phyloP scores from a whole-genome alignment of 805 yeast species.

The Scheffersomyces spartinae region DNA sequence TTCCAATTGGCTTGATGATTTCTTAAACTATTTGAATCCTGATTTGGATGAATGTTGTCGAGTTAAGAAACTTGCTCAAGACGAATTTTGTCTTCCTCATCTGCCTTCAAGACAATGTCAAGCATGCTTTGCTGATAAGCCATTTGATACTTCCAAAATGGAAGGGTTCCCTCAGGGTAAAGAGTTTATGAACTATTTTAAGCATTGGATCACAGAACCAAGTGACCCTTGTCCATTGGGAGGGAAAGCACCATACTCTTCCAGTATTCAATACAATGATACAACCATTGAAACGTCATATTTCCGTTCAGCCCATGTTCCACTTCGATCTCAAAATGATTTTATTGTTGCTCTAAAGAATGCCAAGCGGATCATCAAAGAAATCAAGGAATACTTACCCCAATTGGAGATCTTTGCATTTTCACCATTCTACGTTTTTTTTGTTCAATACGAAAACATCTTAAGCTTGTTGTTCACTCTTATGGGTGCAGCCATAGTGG shows the following conservation, averaged over 20 bases:
- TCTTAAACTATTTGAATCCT: slow-evolving; percentile 78
- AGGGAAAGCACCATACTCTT: slow-evolving; percentile 85
- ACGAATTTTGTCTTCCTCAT: slow-evolving; percentile 52
- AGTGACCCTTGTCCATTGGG: slow-evolving; percentile 92
- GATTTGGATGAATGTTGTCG: slow-evolving; percentile 79
- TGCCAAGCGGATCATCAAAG: slow-evolving; percentile 54
- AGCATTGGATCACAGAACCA: slow-evolving; percentile 73
- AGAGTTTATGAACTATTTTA: slow-evolving; percentile 60
- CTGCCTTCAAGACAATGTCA: slow-evolving; percentile 65
- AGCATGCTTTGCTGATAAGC: slow-evolving; percentile 52
- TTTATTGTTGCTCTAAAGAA: slow-evolving; percentile 72
- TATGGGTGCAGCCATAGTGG: slow-evolving; percentile 36
- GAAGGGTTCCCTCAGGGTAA: slow-evolving; percentile 67
- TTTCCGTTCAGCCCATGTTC: slow-evolving; percentile 73
- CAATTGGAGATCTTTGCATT: slow-evolving; percentile 68
- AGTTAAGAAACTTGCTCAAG: slow-evolving; percentile 30
- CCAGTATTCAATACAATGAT: slow-evolving; percentile 37
- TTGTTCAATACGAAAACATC: slow-evolving; percentile 75
- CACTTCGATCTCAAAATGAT: slow-evolving; percentile 73
- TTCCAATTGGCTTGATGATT: slow-evolving; percentile 91
- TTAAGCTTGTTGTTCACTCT: slow-evolving; percentile 45
- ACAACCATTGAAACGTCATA: slow-evolving; percentile 40
- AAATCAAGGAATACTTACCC: slow-evolving; percentile 30
- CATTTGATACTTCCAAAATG: slow-evolving; percentile 63
- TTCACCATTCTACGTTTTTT: slow-evolving; percentile 86